Evolutionary conservation across 768 basidiomycete genomes (phyloP).

Genomic region (Sporobolomyces pararoseus): DNA sequence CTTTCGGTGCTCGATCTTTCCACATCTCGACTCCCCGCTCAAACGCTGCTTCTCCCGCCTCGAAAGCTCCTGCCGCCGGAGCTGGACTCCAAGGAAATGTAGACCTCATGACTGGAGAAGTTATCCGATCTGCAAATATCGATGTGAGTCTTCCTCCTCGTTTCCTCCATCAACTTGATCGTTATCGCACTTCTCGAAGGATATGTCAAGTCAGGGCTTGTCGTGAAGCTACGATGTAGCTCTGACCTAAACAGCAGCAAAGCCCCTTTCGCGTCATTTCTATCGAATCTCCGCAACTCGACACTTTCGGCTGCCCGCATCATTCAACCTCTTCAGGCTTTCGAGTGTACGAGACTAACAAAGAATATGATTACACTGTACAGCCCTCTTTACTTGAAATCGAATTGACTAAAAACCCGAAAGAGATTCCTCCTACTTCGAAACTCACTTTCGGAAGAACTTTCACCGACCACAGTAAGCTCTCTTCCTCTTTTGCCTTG

Average conservation of each 20-base stretch:
- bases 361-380: too few relatives aligned
- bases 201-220: too few relatives aligned
- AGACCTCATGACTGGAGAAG: constrained; percentile 59
- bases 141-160: constrained; percentile 53
- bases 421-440: constrained; percentile 62
- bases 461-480: constrained; percentile 53
- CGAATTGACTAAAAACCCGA: constrained; percentile 53
- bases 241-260: too few relatives aligned
- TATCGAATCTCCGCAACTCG: too few relatives aligned
- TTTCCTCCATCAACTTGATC: not conserved
- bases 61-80: constrained; percentile 19
- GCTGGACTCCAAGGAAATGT: not conserved
- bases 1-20: constrained; percentile 19
- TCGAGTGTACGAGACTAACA: too few relatives aligned
- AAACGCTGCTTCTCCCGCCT: constrained; percentile 1
- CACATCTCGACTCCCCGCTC: not conserved
- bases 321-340: not conserved
- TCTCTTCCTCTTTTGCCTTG: too few relatives aligned
- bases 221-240: not conserved
- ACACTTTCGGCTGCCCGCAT: constrained; percentile 4
- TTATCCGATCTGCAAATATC: constrained; percentile 55
- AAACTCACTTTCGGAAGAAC: constrained; percentile 77
- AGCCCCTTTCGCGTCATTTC: too few relatives aligned
- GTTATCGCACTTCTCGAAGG: too few relatives aligned
- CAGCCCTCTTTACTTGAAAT: constrained; percentile 38